Evolutionary conservation across 2,329 filamentous ascomycete genomes (phyloP), one percentile per base, ranked within the genome.

Genomic region (Cercospora zeina): DNA sequence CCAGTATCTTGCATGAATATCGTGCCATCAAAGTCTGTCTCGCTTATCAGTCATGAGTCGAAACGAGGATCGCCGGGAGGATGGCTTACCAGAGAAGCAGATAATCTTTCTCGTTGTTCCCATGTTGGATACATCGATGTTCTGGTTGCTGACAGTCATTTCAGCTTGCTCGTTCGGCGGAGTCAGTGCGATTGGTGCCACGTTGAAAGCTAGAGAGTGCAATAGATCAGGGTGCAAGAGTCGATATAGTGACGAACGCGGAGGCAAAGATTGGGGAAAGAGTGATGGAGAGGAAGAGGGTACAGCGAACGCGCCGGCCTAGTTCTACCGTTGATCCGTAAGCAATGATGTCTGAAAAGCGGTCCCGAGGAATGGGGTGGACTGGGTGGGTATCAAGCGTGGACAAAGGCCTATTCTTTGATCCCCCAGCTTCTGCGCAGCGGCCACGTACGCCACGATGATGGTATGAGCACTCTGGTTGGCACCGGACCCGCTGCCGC

Each of bases 1-100:
- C 87, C 87, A 1, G 85, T 88, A 68, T 88, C 85, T 79, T 71
- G 62, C 69, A 70, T 87, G 78, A 88, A 88, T 65, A 89, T 89
- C 3, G 87, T 89, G 65, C 87, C 87, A 73, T 89, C 87, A 68
- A 89, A 89, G 74, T 89, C 86, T 87, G n/a, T 14, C 33, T 36
- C 3, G 11, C 45, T 19, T 1, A 45, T 16, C 8, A 42, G 58
- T 9, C 4, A 33, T 11, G 36, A 13, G 49, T 24, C 11, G 4
- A 19, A 33, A 8, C 16, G n/a, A 51, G n/a, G 37, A 33, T 57
- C 39, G 53, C 19, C 63, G 75, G 11, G 9, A 27, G 39, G 19
- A 13, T 6, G 11, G 27, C 37, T 57, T 78, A 83, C 81, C 82
- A 69, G 83, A 85, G 70, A 85, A 85, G 72, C 82, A 83, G 63